Base-by-base conservation (phyloP, 2,329 filamentous ascomycete genomes). In the Clarireedia hainanense region DNA sequence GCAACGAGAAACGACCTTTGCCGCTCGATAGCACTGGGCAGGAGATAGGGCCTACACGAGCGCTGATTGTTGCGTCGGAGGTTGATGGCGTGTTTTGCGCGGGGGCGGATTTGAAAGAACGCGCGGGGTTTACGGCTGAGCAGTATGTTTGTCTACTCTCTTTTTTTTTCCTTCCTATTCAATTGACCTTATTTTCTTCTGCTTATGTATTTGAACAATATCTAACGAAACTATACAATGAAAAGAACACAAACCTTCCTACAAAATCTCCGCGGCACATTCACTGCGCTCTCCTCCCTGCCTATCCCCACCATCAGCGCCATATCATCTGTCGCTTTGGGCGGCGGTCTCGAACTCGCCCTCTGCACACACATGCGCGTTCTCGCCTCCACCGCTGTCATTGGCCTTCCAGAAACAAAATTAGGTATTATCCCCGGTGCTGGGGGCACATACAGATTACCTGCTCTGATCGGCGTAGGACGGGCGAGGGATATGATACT, bases 361-460 rank as follows among this genome's bases (percentile, higher is more conserved):
- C 83, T 99, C 6, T 85, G 87, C 63, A 95, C 92, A 1, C 85
- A 94, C 71, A 84, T 99, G 72, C 89, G 94, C 62, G 86, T 99
- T 52, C 85, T 97, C 63, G 81, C 85, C 34, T 90, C 88, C 40
- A 88, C 85, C 36, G 88, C 90, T 15, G 75, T 78, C 24, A 83
- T 99, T 54, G 91, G 84, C 0, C 81, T 97, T 5, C 94, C 94
- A 1, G 94, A 99, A 71, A 97, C 94, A 1, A 80, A 91, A 2
- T 80, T 99, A 2, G 94, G 88, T 55, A 99, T 99, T 69, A 88
- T 99, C 61, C 94, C 94, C 3, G 94, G 94, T 57, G 94, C 92
- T 2, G 94, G 94, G 45, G 94, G 92, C 58, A 97, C 92, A 1
- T 89, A 90, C 71, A 85, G 94, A 9, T 83, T 99, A 0, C 90